Base-by-base conservation (phyloP, 1,139 yeast genomes). In the Yamadazyma epiphylla region DNA sequence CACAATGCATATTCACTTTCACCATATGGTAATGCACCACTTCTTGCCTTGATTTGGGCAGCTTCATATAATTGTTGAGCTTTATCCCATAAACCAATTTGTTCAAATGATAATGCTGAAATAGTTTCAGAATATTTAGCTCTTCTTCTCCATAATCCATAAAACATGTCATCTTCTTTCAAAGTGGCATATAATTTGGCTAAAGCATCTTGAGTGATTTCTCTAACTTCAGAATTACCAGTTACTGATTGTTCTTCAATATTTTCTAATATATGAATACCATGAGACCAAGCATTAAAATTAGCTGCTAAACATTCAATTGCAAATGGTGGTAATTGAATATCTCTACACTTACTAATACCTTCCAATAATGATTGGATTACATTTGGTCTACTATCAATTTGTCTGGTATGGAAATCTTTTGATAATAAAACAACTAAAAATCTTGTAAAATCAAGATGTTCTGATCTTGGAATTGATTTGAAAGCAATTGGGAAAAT, bases 1-100 rank as follows among this genome's bases (percentile, higher is more conserved):
- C 99, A 94, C 27, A 94, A 65, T 0, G 94, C 80, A 49, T 94
- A 94, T 49, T 94, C 99, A 1, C 95, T 78, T 50, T 94, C 97
- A 15, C 96, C 87, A 53, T 87, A 94, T 0, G 98, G 98, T 30
- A 91, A 64, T 3, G 86, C 95, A 2, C 98, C 98, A 49, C 95
- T 83, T 37, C 98, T 69, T 0, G 98, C 98, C 47, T 91, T 89
- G 37, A 94, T 84, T 59, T 94, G 98, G 1, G 98, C 98, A n/a
- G 88, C 78, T 58, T 94, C 99, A 46, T 94, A 94, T 44, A 89
- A 63, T 48, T 88, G 95, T 54, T 87, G 84, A 0, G 98, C 97
- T 36, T 86, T 82, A 41, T 83, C 94, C 96, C 96, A 91, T 49
- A 87, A 64, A 6, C 98, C 98, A 42, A 89, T 75, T 55, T 94